Percentiles rank a stretch among this genome's conserved stretches.
These are phyloP conservation scores for Xylaria curta DNA, from an alignment of 495 filamentous ascomycete genomes.

Conservation along the genomic window DNA sequence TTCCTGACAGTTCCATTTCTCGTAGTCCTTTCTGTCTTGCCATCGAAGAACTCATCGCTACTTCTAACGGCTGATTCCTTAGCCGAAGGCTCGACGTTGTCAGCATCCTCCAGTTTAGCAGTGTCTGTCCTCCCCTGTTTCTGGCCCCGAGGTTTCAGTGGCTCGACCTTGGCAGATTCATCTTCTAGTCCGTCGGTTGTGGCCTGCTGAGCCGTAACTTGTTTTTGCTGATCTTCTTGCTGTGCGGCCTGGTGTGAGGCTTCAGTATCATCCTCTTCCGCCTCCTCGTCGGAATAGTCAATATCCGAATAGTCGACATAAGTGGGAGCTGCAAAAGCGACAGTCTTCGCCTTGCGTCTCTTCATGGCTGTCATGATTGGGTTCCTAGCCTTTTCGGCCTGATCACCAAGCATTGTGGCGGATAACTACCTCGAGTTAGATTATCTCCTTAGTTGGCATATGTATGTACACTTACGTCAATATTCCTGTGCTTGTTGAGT, in stretches of 20 bases:
- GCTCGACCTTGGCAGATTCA: slow-evolving; percentile 57
- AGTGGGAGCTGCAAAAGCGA: slow-evolving; percentile 84
- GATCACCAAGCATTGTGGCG: slow-evolving; percentile 91
- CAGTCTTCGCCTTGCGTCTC: slow-evolving; percentile 84
- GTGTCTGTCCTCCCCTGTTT: slow-evolving; percentile 52
- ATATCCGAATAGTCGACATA: slow-evolving; percentile 91
- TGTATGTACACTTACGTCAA: slow-evolving; percentile 72
- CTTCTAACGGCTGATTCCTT: slow-evolving; percentile 49
- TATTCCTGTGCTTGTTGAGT: slow-evolving; percentile 97
- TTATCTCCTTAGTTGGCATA: neutral
- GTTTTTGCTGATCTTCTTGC: slow-evolving; percentile 40
- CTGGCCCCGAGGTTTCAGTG: slow-evolving; percentile 48
- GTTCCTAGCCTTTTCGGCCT: slow-evolving; percentile 86
- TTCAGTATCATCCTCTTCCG: slow-evolving; percentile 66
- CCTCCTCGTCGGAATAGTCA: slow-evolving; percentile 90
- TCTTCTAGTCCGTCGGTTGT: slow-evolving; percentile 43
- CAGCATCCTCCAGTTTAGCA: slow-evolving; percentile 43
- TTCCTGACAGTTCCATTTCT: slow-evolving; percentile 85
- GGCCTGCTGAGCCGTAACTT: slow-evolving; percentile 39
- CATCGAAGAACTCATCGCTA: slow-evolving; percentile 74
- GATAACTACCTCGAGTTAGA: slow-evolving; percentile 67
- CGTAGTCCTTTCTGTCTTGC: slow-evolving; percentile 64
- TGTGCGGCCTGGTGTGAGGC: slow-evolving; percentile 45
- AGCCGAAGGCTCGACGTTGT: slow-evolving; percentile 22
- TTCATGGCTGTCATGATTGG: slow-evolving; percentile 89